Evolutionary conservation across 83 land plant genomes (phyloP).

Genomic region (Picea mariana): DNA sequence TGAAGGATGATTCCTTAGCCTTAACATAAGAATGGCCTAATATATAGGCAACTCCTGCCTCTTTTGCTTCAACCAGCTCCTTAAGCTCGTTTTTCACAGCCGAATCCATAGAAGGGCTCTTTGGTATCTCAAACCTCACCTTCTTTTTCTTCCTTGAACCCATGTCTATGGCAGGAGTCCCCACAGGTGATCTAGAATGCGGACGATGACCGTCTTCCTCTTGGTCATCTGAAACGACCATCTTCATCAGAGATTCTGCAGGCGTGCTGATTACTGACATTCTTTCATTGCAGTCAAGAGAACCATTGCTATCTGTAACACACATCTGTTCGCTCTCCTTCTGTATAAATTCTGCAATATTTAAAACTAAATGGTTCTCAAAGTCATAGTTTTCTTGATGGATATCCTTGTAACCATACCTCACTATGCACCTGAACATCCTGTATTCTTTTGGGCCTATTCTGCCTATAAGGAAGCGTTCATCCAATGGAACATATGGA

Average conservation of each 20-base stretch:
- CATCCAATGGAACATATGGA: conserved; percentile 41
- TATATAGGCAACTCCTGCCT: conserved; percentile 79
- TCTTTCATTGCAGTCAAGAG: background rate
- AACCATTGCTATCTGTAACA: background rate
- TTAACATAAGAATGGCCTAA: conserved; percentile 82
- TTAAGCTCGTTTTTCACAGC: conserved; percentile 53
- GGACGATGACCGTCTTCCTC: conserved; percentile 3
- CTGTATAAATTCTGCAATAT: conserved; percentile 43
- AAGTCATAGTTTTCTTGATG: conserved; percentile 43
- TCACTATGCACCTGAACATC: conserved; percentile 56
- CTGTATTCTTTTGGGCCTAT: conserved; percentile 55
- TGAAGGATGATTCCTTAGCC: conserved; percentile 58
- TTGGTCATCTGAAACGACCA: conserved; percentile 12
- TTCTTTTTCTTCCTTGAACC: conserved; percentile 28
- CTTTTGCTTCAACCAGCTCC: conserved; percentile 70
- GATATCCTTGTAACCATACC: conserved; percentile 54
- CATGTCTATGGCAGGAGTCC: background rate
- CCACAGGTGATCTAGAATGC: background rate
- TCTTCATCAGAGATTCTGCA: conserved; percentile 1
- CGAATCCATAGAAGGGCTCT: conserved; percentile 33
- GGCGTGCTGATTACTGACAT: conserved; percentile 11
- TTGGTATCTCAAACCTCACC: conserved; percentile 58
- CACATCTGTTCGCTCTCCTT: conserved; percentile 25
- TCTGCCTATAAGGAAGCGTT: conserved; percentile 57
- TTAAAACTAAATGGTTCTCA: conserved; percentile 38